Evolutionary conservation across 2,329 filamentous ascomycete species (phyloP), one percentile per base, ranked within the genome.

Genomic region (Lecanoromycetidae sp.): DNA sequence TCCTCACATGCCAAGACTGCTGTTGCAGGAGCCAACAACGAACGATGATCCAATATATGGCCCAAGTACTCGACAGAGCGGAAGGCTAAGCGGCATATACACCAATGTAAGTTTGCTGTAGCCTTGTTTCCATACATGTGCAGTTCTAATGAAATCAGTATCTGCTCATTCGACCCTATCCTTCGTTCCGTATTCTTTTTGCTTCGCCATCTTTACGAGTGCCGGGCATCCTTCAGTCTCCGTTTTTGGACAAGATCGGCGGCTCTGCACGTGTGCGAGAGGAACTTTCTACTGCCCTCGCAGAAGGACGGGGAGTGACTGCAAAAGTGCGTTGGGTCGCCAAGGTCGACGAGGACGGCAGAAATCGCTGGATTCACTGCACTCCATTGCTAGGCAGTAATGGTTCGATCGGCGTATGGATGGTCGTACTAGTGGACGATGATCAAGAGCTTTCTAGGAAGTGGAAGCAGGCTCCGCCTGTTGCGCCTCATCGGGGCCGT

Each of bases 331-430:
- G 76, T 44, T 88, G 82, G 84, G 64, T 84, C 1, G 71, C 69
- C 37, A 66, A 68, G 35, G 62, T 62, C 4, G 68, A 72, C 27
- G 63, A 67, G 15, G 71, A 76, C 43, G 82, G 82, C 0, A 71
- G 80, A 15, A 72, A 74, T 40, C 72, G 82, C 35, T 87, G 83
- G 82, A 82, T 87, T 33, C 83, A 87, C 60, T 84, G 81, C 58
- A 87, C 83, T 19, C 83, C 84, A 2, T 65, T 87, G 3, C 63
- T 84, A 3, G 82, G 81, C 2, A 71, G 71, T 34, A 79, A 79
- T 52, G 79, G 80, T 1, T 68, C 74, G 3, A 76, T 87, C 0
- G 84, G 84, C 13, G 82, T 86, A 0, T 87, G 83, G 83, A 84
- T 87, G 79, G 71, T 87, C 5, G 72, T 87, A 0, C 70, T 87